Percentiles rank a stretch among this genome's conserved stretches.
These are phyloP conservation scores for Penicillium sp. DNA, from an alignment of 2,329 filamentous ascomycete genomes.

Conservation along the genomic window DNA sequence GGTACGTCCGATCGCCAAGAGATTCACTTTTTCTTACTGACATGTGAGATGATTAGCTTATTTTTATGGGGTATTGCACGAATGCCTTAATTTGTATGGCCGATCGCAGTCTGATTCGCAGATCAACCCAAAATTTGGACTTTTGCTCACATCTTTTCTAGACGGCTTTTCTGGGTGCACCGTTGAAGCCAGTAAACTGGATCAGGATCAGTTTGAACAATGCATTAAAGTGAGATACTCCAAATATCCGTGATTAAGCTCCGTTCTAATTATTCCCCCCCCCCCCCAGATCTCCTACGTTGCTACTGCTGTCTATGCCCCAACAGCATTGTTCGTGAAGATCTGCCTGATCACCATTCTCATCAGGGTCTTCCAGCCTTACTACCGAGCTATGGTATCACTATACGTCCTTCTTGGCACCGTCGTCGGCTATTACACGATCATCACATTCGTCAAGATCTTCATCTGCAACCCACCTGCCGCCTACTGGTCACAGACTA, in stretches of 20 bases:
- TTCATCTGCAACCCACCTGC: conserved; percentile 18
- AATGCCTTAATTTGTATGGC: conserved; percentile 9
- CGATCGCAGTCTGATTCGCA: not conserved
- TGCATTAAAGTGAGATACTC: conserved; percentile 4
- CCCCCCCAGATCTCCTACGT: conserved; percentile 11
- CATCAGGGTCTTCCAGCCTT: conserved; percentile 13
- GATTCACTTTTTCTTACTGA: not conserved
- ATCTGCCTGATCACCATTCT: conserved; percentile 13
- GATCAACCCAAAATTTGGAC: not conserved
- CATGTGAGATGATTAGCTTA: not conserved
- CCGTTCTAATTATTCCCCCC: not conserved
- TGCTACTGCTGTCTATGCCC: conserved; percentile 15
- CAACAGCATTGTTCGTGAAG: conserved; percentile 16
- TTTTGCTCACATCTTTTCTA: not conserved
- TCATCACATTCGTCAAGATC: conserved; percentile 18
- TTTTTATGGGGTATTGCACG: conserved; percentile 9
- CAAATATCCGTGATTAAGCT: not conserved
- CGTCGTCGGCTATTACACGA: conserved; percentile 13
- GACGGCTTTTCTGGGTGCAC: conserved; percentile 4
- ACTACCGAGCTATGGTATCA: conserved; percentile 7
- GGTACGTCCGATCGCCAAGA: not conserved
- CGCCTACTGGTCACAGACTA: conserved; percentile 11
- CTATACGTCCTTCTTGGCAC: conserved; percentile 10
- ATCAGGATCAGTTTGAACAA: not conserved
- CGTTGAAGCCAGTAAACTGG: not conserved